Evolutionary conservation across 2,329 filamentous ascomycete species (phyloP).

Genomic region (Diaporthe ilicicola): DNA sequence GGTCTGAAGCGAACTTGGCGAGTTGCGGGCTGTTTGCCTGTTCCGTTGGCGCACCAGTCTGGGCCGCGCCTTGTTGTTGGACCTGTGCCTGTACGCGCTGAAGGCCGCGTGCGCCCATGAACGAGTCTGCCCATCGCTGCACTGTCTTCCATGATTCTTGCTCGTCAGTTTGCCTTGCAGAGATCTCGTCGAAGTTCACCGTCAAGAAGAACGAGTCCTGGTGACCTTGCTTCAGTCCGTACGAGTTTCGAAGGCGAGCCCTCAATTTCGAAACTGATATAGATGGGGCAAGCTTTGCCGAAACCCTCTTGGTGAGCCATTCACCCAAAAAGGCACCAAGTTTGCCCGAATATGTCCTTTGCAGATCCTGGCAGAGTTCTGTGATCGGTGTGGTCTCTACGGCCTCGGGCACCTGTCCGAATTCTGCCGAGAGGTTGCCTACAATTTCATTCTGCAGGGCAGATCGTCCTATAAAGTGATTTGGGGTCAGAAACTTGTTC

Average conservation of each 20-base stretch:
- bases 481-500: background rate
- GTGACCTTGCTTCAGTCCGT: background rate
- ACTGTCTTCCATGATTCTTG: background rate
- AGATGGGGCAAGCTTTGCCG: background rate
- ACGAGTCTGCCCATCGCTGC: background rate
- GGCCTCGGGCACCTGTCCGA: background rate
- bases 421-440: background rate
- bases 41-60: background rate
- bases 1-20: background rate
- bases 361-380: background rate
- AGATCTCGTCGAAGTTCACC: background rate
- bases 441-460: background rate
- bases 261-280: background rate
- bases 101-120: background rate
- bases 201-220: background rate
- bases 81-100: background rate
- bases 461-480: background rate
- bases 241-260: background rate
- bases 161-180: background rate
- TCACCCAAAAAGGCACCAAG: background rate
- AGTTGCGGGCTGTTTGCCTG: background rate
- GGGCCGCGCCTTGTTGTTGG: background rate
- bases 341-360: background rate
- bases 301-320: background rate
- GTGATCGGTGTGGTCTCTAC: background rate